A percentile compares a stretch with the other conserved stretches of the same genome.
Evolutionary conservation across 805 yeast genomes (phyloP).

Genomic region (Candida tallmaniae): DNA sequence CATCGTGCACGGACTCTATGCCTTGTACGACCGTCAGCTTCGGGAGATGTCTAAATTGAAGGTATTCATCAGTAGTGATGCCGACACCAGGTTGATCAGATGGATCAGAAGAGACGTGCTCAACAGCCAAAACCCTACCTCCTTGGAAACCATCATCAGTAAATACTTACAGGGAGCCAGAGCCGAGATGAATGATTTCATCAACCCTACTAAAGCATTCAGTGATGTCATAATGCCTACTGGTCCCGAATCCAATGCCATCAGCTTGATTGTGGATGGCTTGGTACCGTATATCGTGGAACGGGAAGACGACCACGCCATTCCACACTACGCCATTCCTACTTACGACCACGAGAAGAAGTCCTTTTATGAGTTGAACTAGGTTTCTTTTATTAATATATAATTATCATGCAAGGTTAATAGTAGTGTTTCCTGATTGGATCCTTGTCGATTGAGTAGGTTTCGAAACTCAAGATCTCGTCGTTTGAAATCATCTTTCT

Average conservation of each 20-base stretch:
- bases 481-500: constrained; percentile 52
- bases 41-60: constrained; percentile 56
- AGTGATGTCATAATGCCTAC: constrained; percentile 75
- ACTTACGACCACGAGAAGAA: constrained; percentile 35
- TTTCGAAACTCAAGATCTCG: constrained; percentile 38
- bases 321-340: constrained; percentile 2
- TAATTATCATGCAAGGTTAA: not conserved
- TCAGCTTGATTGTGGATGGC: constrained; percentile 62
- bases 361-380: constrained; percentile 41
- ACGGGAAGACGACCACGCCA: constrained; percentile 2
- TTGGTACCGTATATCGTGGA: constrained; percentile 40
- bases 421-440: constrained; percentile 40
- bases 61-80: constrained; percentile 77
- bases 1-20: constrained; percentile 74
- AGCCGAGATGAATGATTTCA: constrained; percentile 62
- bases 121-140: constrained; percentile 6
- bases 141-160: constrained; percentile 36
- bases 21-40: constrained; percentile 59
- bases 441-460: constrained; percentile 49
- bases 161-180: constrained; percentile 54
- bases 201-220: constrained; percentile 61
- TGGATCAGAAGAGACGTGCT: constrained; percentile 54
- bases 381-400: constrained; percentile 1
- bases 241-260: constrained; percentile 59
- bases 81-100: constrained; percentile 79